Evolutionary conservation across 257 asterid species (phyloP), one percentile per base, ranked within the genome.

Genomic region (Solanum medicagineum): DNA sequence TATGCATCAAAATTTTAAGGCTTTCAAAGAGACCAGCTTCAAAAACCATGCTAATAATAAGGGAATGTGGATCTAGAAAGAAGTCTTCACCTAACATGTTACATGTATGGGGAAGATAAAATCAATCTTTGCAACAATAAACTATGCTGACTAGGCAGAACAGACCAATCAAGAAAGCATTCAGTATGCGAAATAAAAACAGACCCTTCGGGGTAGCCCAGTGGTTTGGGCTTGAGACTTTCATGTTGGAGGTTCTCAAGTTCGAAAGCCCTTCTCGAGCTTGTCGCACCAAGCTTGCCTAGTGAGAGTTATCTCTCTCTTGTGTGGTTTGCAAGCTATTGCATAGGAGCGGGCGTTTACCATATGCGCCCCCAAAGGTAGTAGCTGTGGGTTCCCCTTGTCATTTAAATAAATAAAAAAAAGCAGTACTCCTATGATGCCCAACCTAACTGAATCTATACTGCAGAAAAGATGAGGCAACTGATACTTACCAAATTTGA

Each of bases 401-500:
- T 36, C 7, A 36, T 32, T 32, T 32, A 32, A 32, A 32, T 32
- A 32, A 32, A 32, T 3, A 2, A 32, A 36, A 36, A 44, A 1
- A 85, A 36, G 49, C 59, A 86, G 70, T 60, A 63, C 29, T 51
- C 86, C 77, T 82, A 32, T 82, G 84, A 71, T 79, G 49, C 10
- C 83, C 53, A 79, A 79, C 49, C 63, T 79, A 29, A 53, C 65
- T 16, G 62, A 79, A 79, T 29, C 49, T 73, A 53, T 29, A 53
- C 17, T 3, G 40, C 62, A 77, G 47, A 77, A 45, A 83, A 83
- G 75, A 49, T 53, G 66, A 20, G 10, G 10, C 19, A 69, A 40
- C 80, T 62, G 85, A 84, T 57, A 89, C 94, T 17, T 89, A 97
- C 99, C 97, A 95, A 87, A 91, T 97, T 97, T 74, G 98, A 93